Conservation (phyloP, 371 early-diverging fungal genomes). For the Lichtheimia hyalospora region DNA sequence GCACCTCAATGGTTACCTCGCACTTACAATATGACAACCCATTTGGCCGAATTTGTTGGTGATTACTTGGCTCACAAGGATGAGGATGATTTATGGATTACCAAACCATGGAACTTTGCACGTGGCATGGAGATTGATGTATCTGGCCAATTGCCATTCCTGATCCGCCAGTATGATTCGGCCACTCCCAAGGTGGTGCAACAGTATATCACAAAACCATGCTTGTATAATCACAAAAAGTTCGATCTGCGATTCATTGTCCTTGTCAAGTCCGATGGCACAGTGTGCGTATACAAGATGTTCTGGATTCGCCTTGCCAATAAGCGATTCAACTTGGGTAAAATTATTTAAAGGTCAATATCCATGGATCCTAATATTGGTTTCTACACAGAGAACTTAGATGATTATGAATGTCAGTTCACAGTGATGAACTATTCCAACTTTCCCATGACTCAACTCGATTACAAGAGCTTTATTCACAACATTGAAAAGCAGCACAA, state of each 20-base stretch:
- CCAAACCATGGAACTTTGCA: slow-evolving; percentile 60
- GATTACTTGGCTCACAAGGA: slow-evolving; percentile 31
- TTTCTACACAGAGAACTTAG: slow-evolving; percentile 32
- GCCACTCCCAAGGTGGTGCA: slow-evolving; percentile 54
- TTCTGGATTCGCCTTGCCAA: slow-evolving; percentile 65
- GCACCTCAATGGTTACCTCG: slow-evolving; percentile 47
- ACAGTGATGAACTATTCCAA: slow-evolving; percentile 63
- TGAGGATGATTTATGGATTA: slow-evolving; percentile 54
- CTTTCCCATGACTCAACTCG: slow-evolving; percentile 57
- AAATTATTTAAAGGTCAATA: background rate
- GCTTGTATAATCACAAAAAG: slow-evolving; percentile 61
- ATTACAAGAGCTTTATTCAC: slow-evolving; percentile 56
- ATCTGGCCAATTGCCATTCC: slow-evolving; percentile 39
- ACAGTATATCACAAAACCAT: slow-evolving; percentile 52
- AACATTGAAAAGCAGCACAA: slow-evolving; percentile 58
- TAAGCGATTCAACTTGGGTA: slow-evolving; percentile 43
- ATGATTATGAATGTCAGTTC: slow-evolving; percentile 60
- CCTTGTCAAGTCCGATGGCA: slow-evolving; percentile 42
- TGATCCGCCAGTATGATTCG: slow-evolving; percentile 52
- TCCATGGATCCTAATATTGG: background rate
- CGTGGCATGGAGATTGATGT: slow-evolving; percentile 53
- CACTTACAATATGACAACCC: slow-evolving; percentile 51
- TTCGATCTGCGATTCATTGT: slow-evolving; percentile 63
- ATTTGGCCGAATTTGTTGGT: slow-evolving; percentile 52
- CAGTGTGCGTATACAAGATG: slow-evolving; percentile 51